Evolutionary conservation across 352 stramenopile species (phyloP), one percentile per base, ranked within the genome.

Genomic region (Thraustochytrium striatum): DNA sequence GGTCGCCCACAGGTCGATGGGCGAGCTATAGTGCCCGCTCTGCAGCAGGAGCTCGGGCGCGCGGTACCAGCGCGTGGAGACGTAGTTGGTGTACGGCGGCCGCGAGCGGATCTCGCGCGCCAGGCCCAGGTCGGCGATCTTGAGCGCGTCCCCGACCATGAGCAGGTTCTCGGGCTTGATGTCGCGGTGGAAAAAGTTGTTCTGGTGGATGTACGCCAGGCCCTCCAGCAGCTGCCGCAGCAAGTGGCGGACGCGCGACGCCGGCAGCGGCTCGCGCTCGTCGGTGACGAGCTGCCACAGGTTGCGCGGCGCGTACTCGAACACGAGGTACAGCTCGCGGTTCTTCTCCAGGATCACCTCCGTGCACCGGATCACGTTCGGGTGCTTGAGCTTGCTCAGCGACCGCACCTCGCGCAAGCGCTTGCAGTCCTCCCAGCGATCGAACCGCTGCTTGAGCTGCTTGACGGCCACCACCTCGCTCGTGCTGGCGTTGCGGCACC

Each of bases 111-210:
- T 95, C 28, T 93, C 88, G 9, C 93, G 87, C 21, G 92, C 92
- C 21, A 97, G 87, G 5, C 92, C 92, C 84, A 97, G 97, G 81
- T 97, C 92, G 0, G 91, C 91, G 0, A 97, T 83, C 83, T 96
- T 96, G 47, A 80, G 72, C 72, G 53, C 9, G 58, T 93, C 87
- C 57, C 80, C 65, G 92, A 87, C 72, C 21, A 95, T 90, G 30
- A 95, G 88, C 75, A 97, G 84, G 75, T 97, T 97, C 69, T 97
- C 93, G 3, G 92, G 93, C 82, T 97, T 97, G 61, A 97, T 97
- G 69, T 97, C 93, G n/a, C 92, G 87, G 68, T 97, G 92, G 52
- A 97, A 85, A 62, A 98, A 93, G 55, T 94, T 88, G 83, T 97
- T 94, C 50, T 90, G 89, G 87, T 98, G 95, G 85, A 95, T 98